A percentile compares a stretch with the other conserved stretches of the same genome.
These are phyloP conservation scores for Massariosphaeria phaeospora DNA, from an alignment of 495 filamentous ascomycete genomes.

Conservation along the genomic window DNA sequence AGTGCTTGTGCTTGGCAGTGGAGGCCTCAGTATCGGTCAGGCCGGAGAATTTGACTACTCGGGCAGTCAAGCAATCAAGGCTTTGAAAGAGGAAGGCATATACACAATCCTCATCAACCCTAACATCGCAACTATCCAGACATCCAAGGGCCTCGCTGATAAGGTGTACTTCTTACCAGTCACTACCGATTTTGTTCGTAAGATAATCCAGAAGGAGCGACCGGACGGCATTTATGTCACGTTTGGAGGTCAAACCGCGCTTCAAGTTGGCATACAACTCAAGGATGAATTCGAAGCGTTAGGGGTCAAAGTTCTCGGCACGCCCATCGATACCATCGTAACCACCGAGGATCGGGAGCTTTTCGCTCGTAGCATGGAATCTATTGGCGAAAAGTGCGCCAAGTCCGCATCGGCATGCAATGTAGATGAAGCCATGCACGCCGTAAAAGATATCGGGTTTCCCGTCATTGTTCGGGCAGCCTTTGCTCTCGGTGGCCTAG, in stretches of 20 bases:
- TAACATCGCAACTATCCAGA: conserved; percentile 98
- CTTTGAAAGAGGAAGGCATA: conserved; percentile 95
- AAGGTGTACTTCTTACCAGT: conserved; percentile 99
- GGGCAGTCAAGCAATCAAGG: conserved; percentile 89
- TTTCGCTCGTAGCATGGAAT: conserved; percentile 97
- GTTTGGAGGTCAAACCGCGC: conserved; percentile 92
- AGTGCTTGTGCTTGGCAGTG: conserved; percentile 86
- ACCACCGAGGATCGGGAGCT: conserved; percentile 96
- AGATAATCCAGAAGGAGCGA: conserved; percentile 90
- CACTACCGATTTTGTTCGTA: conserved; percentile 90
- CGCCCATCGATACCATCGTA: conserved; percentile 95
- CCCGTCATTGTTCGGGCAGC: conserved; percentile 96
- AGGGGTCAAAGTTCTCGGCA: conserved; percentile 90
- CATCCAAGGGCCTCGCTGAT: conserved; percentile 89
- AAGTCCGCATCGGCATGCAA: conserved; percentile 89
- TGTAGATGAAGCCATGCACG: conserved; percentile 76
- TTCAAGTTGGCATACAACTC: conserved; percentile 91
- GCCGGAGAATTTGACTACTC: conserved; percentile 98
- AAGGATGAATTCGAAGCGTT: conserved; percentile 90
- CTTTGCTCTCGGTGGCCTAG: conserved; percentile 91
- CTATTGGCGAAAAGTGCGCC: conserved; percentile 94
- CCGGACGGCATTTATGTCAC: conserved; percentile 97
- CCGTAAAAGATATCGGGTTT: conserved; percentile 84
- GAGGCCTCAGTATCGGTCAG: conserved; percentile 92
- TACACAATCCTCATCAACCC: conserved; percentile 96